A percentile compares a stretch with the other conserved stretches of the same genome.
Evolutionary conservation across 176 grass and related monocot species (phyloP).

Genomic region (Puya raimondii): DNA sequence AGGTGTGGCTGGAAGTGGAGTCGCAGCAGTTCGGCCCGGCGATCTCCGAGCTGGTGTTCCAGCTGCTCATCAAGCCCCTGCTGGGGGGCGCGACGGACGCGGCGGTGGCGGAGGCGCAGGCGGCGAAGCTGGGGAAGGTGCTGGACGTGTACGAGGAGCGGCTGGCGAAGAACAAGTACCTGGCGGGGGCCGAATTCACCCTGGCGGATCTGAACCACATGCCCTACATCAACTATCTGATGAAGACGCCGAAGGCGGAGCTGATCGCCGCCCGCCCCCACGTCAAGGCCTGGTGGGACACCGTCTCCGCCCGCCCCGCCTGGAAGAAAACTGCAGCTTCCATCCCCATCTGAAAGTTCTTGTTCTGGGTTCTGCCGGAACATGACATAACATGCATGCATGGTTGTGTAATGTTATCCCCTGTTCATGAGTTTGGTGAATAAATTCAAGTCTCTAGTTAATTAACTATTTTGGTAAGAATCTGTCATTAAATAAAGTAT

Average conservation of each 20-base stretch:
- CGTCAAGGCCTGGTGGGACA: constrained; percentile 5
- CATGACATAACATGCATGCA: too few species aligned
- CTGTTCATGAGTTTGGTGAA: too few species aligned
- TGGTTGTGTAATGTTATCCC: too few species aligned
- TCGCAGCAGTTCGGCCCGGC: constrained; percentile 53
- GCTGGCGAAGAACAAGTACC: constrained; percentile 14
- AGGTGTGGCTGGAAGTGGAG: constrained; percentile 75
- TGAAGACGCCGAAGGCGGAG: constrained; percentile 10
- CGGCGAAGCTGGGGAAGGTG: constrained; percentile 33
- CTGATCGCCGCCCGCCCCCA: constrained; percentile 14
- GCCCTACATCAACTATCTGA: constrained; percentile 11
- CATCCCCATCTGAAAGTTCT: not conserved
- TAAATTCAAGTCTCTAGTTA: too few species aligned
- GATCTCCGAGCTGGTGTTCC: constrained; percentile 24
- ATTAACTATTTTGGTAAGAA: too few species aligned
- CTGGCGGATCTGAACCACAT: constrained; percentile 10
- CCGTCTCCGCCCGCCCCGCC: not conserved
- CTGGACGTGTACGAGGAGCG: constrained; percentile 42
- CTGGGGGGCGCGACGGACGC: constrained; percentile 34
- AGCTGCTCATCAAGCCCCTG: constrained; percentile 50
- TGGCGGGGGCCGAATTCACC: constrained; percentile 3
- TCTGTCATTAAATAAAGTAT: too few species aligned
- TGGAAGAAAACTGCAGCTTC: not conserved
- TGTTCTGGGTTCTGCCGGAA: too few species aligned
- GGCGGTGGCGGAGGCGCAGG: constrained; percentile 33